Evolutionary conservation across 176 grass and related monocot genomes (phyloP), one percentile per base, ranked within the genome.

Genomic region (Olyra latifolia): DNA sequence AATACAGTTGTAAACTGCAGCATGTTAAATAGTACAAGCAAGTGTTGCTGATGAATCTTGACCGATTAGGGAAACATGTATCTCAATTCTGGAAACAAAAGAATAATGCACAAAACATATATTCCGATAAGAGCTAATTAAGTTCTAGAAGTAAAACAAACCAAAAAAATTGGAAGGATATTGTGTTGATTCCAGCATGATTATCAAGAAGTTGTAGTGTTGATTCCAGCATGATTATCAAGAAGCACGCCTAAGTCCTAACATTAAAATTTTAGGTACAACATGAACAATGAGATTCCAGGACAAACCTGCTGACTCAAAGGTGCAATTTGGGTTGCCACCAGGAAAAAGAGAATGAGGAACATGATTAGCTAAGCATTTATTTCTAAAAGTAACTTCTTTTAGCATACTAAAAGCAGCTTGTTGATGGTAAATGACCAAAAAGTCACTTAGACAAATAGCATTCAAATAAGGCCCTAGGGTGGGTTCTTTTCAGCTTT

Each of bases 251-350:
- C n/a, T n/a, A n/a, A 71, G 30, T 9, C 16, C 72, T 49, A 42
- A 29, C 49, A n/a, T 81, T n/a, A n/a, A n/a, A n/a, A n/a, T n/a
- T n/a, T n/a, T n/a, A n/a, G n/a, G n/a, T n/a, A n/a, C 27, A 61
- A 7, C 24, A 71, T 56, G 22, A 29, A 7, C 6, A 56, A 54
- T 80, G 20, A 17, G 40, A 58, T 72, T 75, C 72, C 19, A 3
- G 76, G 68, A 88, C 86, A 83, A 90, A 98, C 95, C 91, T 98
- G 95, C 67, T 98, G 95, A 65, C 92, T 98, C 65, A 98, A 87
- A 54, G 95, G 95, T 85, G 95, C 92, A 70, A 98, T 91, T 69
- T 92, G 95, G n/a, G 95, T 98, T 62, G 94, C 89, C 64, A 98
- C 95, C 95, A 94, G 84, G n/a, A 88, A 71, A 92, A 61, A 25